Base-by-base conservation (phyloP, 805 yeast genomes). In the Sugiyamaella boreocaroliniensis region DNA sequence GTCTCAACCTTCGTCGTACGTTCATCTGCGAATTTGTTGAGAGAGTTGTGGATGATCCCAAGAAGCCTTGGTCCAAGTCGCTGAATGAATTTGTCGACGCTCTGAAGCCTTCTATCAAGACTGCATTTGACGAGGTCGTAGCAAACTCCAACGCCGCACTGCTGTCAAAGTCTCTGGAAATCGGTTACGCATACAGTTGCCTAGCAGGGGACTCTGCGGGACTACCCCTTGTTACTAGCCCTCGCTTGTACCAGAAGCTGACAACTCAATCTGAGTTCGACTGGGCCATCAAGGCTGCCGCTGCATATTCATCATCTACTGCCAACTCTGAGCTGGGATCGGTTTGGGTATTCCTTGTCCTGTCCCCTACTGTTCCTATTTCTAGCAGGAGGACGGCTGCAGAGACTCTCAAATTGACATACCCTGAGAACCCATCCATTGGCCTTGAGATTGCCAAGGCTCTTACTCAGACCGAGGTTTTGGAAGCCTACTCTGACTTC, bases 21-120 rank as follows among this genome's bases (percentile, higher is more conserved):
- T 92, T 97, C 97, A 75, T 77, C 51, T 62, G 74, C 40, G 67
- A 78, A 37, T 62, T 85, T 14, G 83, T 80, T 4, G 58, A 64
- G 1, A 58, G 64, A 5, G 48, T 75, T 2, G 49, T 62, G 3
- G 40, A 50, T 1, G 19, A 46, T 11, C 37, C 37, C 4, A 57
- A 52, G 37, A 26, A 40, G 15, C 11, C 45, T 7, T 26, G 48
- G 34, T 18, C 42, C 7, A 44, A 19, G 12, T 45, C 54, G 7
- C 26, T 57, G 14, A 11, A 45, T 29, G 53, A 45, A 8, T 64
- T 69, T 40, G 42, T 62, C 11, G 41, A 51, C 2, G 61, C 55
- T 1, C 12, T 67, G 2, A 48, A 63, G 5, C 68, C 74, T 15
- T 53, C 62, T 1, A 57, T 71, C 41, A 45, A 58, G 1, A 45